Evolutionary conservation across 192 early-diverging fungal genomes (phyloP).

Genomic region (Coemansia sp.): DNA sequence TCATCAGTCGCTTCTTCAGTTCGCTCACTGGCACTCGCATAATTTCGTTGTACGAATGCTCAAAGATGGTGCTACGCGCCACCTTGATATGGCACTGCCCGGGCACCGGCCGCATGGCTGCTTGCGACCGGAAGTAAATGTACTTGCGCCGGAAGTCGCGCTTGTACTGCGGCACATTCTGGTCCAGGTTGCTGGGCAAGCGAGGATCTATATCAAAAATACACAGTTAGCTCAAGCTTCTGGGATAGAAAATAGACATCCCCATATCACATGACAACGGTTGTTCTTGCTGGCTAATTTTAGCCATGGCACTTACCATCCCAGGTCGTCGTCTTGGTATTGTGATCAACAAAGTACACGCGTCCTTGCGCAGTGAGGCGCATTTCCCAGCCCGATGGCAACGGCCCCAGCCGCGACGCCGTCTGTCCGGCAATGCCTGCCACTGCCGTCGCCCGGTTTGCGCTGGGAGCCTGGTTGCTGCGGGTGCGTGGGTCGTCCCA

Average conservation of each 20-base stretch:
- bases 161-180: conserved; percentile 97
- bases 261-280: background rate
- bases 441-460: conserved; percentile 41
- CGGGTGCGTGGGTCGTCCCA: conserved; percentile 83
- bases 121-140: conserved; percentile 95
- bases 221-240: background rate
- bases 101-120: conserved; percentile 79
- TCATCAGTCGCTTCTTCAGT: conserved; percentile 95
- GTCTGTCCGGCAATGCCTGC: conserved; percentile 48
- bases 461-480: conserved; percentile 30
- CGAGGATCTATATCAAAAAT: conserved; percentile 58
- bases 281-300: background rate
- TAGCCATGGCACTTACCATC: conserved; percentile 62
- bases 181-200: conserved; percentile 76
- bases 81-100: conserved; percentile 95
- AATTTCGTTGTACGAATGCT: conserved; percentile 92
- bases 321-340: conserved; percentile 97
- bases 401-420: conserved; percentile 69
- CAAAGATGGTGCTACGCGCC: conserved; percentile 84
- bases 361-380: conserved; percentile 88
- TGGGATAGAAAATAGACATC: background rate
- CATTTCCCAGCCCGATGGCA: conserved; percentile 99
- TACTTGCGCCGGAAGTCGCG: conserved; percentile 96
- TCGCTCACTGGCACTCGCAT: conserved; percentile 90
- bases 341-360: conserved; percentile 98